Percentiles rank a stretch among this genome's conserved stretches.
These are phyloP conservation scores for Podospora appendiculata DNA, from an alignment of 495 filamentous ascomycete species.

Conservation along the genomic window DNA sequence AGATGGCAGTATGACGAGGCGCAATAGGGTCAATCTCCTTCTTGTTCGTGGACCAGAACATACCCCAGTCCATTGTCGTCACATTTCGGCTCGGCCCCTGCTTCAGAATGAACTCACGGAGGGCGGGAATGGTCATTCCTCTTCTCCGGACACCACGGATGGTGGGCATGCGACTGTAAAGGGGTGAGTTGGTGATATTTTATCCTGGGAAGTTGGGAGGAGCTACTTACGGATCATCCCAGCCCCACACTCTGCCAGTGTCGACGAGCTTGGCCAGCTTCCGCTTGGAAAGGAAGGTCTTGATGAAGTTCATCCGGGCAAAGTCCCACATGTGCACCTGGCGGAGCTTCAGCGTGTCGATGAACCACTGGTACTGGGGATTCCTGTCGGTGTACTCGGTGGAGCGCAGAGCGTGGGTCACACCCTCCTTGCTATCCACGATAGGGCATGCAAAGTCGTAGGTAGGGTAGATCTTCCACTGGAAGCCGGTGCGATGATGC, in stretches of 20 bases:
- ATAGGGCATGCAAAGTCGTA: slow-evolving; percentile 82
- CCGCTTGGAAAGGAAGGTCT: slow-evolving; percentile 72
- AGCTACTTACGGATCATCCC: background rate
- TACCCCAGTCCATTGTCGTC: slow-evolving; percentile 82
- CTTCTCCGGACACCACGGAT: slow-evolving; percentile 80
- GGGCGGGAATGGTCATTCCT: slow-evolving; percentile 84
- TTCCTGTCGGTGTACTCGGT: slow-evolving; percentile 98
- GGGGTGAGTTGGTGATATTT: background rate
- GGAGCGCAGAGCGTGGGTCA: slow-evolving; percentile 90
- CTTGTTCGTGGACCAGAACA: slow-evolving; percentile 92
- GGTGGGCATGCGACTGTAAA: slow-evolving; percentile 65
- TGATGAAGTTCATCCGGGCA: slow-evolving; percentile 90
- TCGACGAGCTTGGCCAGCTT: slow-evolving; percentile 94
- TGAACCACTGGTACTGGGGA: slow-evolving; percentile 94
- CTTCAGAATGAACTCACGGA: slow-evolving; percentile 87
- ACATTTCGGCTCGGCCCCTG: slow-evolving; percentile 87
- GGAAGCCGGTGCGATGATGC: slow-evolving; percentile 82
- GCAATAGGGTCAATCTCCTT: slow-evolving; percentile 89
- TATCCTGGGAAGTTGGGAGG: no score
- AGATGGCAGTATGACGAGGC: slow-evolving; percentile 75
- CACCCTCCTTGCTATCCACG: slow-evolving; percentile 82
- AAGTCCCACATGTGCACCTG: slow-evolving; percentile 97
- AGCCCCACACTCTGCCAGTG: slow-evolving; percentile 72
- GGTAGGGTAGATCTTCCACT: slow-evolving; percentile 93
- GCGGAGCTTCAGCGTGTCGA: slow-evolving; percentile 76